These are phyloP conservation scores for Mycena indigotica DNA, from an alignment of 768 basidiomycete species.

Conservation along the genomic window DNA sequence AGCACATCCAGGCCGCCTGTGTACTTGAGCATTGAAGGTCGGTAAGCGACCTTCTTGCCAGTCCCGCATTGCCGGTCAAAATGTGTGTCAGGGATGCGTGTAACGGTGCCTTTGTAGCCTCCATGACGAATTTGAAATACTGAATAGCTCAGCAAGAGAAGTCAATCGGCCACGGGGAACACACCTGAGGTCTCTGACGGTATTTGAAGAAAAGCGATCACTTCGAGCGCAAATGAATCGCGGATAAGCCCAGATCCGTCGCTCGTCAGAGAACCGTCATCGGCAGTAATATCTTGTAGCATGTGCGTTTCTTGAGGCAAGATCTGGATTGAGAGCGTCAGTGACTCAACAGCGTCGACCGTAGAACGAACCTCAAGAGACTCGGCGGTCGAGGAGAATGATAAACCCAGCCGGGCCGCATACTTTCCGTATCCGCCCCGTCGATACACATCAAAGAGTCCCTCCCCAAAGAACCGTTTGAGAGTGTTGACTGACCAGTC, in stretches of 20 bases:
- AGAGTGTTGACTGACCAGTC: constrained; percentile 16
- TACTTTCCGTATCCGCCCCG: constrained; percentile 27
- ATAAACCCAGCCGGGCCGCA: constrained; percentile 26
- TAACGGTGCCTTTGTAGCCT: constrained; percentile 25
- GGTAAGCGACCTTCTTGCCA: constrained; percentile 24
- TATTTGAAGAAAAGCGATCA: constrained; percentile 5
- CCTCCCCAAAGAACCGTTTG: constrained; percentile 21
- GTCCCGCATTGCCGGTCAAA: constrained; percentile 16
- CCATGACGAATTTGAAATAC: constrained; percentile 24
- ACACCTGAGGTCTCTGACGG: constrained; percentile 19
- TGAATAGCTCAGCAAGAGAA: background rate
- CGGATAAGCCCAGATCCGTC: constrained; percentile 29
- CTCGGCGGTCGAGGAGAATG: constrained; percentile 25
- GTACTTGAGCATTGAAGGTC: constrained; percentile 25
- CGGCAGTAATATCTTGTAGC: constrained; percentile 23
- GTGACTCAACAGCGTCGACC: background rate
- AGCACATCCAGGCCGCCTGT: constrained; percentile 16
- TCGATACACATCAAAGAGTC: constrained; percentile 21
- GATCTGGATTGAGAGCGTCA: constrained; percentile 10
- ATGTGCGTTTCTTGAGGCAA: constrained; percentile 4
- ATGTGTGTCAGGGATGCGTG: constrained; percentile 16
- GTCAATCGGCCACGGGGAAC: background rate
- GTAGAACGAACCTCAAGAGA: constrained; percentile 12
- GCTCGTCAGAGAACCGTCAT: constrained; percentile 24
- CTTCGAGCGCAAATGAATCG: constrained; percentile 18